Percentiles rank a stretch among this genome's conserved stretches.
Evolutionary conservation across 2,329 filamentous ascomycete species (phyloP).

Genomic region (Trichoderma oligosporum): DNA sequence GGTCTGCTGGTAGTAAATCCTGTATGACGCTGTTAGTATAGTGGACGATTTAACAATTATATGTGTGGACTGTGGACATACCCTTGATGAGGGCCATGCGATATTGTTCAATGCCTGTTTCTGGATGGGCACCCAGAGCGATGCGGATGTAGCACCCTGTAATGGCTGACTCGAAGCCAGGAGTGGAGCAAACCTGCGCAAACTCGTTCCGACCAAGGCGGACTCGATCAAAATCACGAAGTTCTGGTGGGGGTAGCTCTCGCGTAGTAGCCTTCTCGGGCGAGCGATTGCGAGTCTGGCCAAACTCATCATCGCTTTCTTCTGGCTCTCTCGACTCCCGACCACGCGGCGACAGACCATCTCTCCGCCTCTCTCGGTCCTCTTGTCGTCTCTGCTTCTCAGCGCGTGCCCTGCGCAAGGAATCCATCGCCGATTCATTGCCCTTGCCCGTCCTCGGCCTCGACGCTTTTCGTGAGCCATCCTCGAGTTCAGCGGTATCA

Average conservation of each 20-base stretch:
- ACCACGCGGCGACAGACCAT: conserved; percentile 36
- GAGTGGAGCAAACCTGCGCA: conserved; percentile 87
- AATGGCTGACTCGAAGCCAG: conserved; percentile 78
- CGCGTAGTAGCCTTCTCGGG: conserved; percentile 64
- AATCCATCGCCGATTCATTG: conserved; percentile 65
- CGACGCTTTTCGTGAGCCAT: conserved; percentile 67
- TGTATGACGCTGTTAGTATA: conserved; percentile 34
- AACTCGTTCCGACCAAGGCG: conserved; percentile 83
- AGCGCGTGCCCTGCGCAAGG: conserved; percentile 56
- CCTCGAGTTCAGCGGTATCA: conserved; percentile 72
- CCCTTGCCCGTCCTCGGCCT: conserved; percentile 58
- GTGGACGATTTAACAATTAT: neutral
- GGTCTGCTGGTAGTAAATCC: conserved; percentile 75
- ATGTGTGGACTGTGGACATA: conserved; percentile 34
- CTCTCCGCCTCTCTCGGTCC: conserved; percentile 59
- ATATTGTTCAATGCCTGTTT: conserved; percentile 72
- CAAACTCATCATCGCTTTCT: conserved; percentile 78
- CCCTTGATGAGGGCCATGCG: conserved; percentile 86
- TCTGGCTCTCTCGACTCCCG: conserved; percentile 46
- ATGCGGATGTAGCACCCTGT: conserved; percentile 82
- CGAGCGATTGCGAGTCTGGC: conserved; percentile 52
- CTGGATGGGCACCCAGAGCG: conserved; percentile 71
- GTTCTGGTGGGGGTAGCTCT: conserved; percentile 65
- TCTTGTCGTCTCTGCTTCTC: conserved; percentile 52
- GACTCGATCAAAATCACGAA: conserved; percentile 80